These are phyloP conservation scores for Cercospora berteroae DNA, from an alignment of 2,329 filamentous ascomycete genomes.

Conservation along the genomic window DNA sequence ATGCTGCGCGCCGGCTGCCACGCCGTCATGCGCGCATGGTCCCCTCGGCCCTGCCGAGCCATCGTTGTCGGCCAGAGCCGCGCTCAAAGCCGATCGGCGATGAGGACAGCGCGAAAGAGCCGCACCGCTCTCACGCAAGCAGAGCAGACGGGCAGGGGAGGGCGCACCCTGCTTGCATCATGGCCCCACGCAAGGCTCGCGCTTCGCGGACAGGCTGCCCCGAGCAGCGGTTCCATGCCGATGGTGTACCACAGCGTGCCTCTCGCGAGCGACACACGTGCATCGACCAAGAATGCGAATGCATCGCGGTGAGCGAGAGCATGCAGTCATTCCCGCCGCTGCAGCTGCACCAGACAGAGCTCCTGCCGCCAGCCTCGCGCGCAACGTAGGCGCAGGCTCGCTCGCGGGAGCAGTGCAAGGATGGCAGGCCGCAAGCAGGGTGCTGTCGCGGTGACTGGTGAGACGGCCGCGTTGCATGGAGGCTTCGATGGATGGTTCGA, in stretches of 20 bases:
- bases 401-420: background rate
- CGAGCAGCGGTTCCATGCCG: background rate
- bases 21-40: background rate
- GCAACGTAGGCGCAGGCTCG: background rate
- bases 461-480: background rate
- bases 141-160: background rate
- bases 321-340: background rate
- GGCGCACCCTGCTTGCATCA: background rate
- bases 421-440: background rate
- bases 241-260: background rate
- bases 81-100: background rate
- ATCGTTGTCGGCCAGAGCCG: constrained; percentile 3
- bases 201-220: background rate
- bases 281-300: background rate
- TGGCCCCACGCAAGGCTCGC: constrained; percentile 2
- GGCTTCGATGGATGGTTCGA: background rate
- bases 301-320: background rate
- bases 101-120: background rate
- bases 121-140: constrained; percentile 1
- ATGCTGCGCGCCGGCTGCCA: background rate
- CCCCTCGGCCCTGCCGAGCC: background rate
- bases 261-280: background rate
- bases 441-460: background rate
- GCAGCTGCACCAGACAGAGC: background rate
- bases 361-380: background rate